Base-by-base conservation (phyloP, 306 rosid species). In the Citrullus amarus region DNA sequence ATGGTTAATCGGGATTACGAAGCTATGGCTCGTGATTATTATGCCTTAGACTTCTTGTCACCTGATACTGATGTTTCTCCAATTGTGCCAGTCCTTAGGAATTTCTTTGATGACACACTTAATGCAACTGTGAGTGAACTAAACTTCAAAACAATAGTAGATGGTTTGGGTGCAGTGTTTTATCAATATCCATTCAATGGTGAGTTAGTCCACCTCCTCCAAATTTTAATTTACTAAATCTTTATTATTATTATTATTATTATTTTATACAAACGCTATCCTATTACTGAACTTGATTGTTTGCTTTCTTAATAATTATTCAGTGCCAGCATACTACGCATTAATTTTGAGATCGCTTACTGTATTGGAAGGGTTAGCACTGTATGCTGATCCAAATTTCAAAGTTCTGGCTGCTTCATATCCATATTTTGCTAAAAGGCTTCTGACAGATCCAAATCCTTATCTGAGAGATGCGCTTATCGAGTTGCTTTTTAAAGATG, bases 11-110 rank as follows among this genome's bases (percentile, higher is more conserved):
- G 98, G 69, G 98, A 95, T 82, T 95, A 95, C 32, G 98, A 92
- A 86, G 98, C 98, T 76, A 95, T 95, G 98, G 98, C 98, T 75
- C 92, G 83, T 48, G 98, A 95, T 82, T 95, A 95, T 86, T 95
- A 90, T 68, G 93, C 90, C 71, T 91, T 94, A 78, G 87, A 94
- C 85, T 92, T 95, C 84, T 85, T 95, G 82, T 87, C 95, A 48
- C 86, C 86, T 75, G 93, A 95, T 77, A 89, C 93, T 22, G 98
- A 95, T 79, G 91, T 92, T 63, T 71, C 97, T 83, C 97, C 96
- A 60, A 95, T 92, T 83, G 95, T 95, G 57, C 98, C 97, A 3
- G 96, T 92, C 22, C 93, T 95, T 48, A 88, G 86, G 56, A 77
- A 89, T 83, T 95, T 95, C 84, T 92, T 95, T 67, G 98, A 95